Conservation (phyloP, 164 flowering plant genomes). For the Annona squamosa region DNA sequence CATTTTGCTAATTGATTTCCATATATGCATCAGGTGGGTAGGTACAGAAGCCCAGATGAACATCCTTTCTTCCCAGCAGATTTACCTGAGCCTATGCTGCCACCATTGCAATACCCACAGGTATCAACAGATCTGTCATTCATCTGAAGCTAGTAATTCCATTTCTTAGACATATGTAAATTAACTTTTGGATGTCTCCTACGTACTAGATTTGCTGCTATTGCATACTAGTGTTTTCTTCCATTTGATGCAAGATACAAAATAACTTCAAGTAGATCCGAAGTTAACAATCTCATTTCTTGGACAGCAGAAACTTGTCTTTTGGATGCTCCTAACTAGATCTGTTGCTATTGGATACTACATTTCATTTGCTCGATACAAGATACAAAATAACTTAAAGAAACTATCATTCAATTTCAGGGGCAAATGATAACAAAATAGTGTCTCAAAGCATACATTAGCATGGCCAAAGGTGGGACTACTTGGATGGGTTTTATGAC, state of each 20-base stretch:
- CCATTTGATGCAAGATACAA: neutral
- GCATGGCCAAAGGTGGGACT: neutral
- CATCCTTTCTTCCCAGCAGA: constrained; percentile 82
- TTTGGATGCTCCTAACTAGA: too few relatives aligned
- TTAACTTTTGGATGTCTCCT: too few relatives aligned
- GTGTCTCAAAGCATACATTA: neutral
- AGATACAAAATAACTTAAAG: neutral
- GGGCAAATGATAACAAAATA: neutral
- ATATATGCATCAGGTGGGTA: constrained; percentile 52
- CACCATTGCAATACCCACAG: constrained; percentile 81
- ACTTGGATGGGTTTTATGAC: neutral
- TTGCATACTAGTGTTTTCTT: neutral
- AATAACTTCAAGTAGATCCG: neutral
- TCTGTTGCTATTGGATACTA: neutral
- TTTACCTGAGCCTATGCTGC: constrained; percentile 71
- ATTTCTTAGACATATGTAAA: too few relatives aligned
- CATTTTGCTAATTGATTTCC: constrained; percentile 5
- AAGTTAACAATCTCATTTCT: too few relatives aligned
- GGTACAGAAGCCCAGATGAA: constrained; percentile 93
- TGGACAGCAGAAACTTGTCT: too few relatives aligned
- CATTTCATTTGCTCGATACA: neutral
- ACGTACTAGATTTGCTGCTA: too few relatives aligned
- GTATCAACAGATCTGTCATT: constrained; percentile 19
- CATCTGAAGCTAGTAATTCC: too few relatives aligned
- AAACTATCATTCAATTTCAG: neutral